These are phyloP conservation scores for Ajuga chamaepitys DNA, from an alignment of 257 asterid genomes.

Conservation along the genomic window DNA sequence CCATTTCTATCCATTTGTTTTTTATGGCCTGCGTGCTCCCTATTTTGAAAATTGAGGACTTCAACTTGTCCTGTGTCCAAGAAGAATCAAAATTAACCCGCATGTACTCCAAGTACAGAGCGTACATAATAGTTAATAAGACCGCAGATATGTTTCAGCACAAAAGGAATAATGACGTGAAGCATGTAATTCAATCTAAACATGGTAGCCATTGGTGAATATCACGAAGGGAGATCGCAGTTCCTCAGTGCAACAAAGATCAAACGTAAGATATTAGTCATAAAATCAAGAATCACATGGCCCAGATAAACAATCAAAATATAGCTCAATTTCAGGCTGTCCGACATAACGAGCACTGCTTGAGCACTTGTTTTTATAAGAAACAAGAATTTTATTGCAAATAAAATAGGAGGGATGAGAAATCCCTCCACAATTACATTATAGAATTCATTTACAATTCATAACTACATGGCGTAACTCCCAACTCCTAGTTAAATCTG, in stretches of 20 bases:
- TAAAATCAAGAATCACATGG: neutral
- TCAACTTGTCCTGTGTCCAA: slow-evolving; percentile 60
- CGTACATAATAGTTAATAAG: neutral
- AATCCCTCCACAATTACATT: no score
- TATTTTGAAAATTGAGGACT: slow-evolving; percentile 56
- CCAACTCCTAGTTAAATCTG: no score
- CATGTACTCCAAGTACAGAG: neutral
- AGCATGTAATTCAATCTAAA: neutral
- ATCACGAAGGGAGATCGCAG: neutral
- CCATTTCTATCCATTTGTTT: slow-evolving; percentile 89
- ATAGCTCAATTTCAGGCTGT: neutral
- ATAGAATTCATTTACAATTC: no score
- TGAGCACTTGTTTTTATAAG: no score
- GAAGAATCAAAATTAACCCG: slow-evolving; percentile 11
- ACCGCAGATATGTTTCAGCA: neutral
- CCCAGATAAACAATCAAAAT: neutral
- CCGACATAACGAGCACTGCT: no score
- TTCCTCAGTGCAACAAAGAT: neutral
- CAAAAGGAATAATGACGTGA: neutral
- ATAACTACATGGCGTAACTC: no score
- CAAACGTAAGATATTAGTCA: neutral
- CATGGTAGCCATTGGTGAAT: neutral
- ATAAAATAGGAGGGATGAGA: no score
- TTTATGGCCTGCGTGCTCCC: slow-evolving; percentile 87
- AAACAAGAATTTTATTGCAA: no score